These are phyloP conservation scores for Caryopteris hybrid DNA, from an alignment of 305 asterid species.

Conservation along the genomic window DNA sequence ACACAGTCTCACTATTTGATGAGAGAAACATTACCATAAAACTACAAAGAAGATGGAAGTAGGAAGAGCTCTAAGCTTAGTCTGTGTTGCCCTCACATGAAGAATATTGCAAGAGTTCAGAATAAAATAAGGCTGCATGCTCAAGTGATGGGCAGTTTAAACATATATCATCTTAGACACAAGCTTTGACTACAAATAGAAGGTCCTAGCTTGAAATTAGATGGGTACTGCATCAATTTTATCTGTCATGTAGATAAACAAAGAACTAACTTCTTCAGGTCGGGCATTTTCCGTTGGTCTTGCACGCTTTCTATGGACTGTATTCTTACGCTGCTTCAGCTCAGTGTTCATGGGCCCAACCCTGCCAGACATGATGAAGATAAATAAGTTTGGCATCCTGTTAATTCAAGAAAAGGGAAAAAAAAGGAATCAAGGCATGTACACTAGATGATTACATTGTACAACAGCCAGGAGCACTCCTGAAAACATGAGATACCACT, in stretches of 20 bases:
- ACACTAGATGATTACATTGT: constrained; percentile 54
- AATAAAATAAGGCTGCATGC: not conserved
- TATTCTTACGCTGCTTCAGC: constrained; percentile 68
- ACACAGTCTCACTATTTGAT: not conserved
- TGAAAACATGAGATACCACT: constrained; percentile 58
- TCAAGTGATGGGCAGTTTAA: not conserved
- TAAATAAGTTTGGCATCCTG: not conserved
- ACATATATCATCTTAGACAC: not conserved
- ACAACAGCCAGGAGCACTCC: constrained; percentile 63
- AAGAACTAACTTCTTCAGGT: constrained; percentile 73
- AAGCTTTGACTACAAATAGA: not conserved
- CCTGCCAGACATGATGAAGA: constrained; percentile 38
- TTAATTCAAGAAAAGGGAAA: not conserved
- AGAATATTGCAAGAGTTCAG: not conserved
- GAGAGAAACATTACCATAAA: not conserved
- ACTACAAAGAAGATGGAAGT: not conserved
- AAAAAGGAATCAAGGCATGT: not conserved
- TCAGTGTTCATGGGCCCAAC: constrained; percentile 91
- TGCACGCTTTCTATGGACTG: constrained; percentile 51
- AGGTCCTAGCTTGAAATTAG: not conserved
- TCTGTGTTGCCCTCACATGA: not conserved
- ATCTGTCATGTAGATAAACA: not conserved
- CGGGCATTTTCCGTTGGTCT: constrained; percentile 53
- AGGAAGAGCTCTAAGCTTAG: not conserved
- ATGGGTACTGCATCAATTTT: not conserved